Evolutionary conservation across 257 asterid species (phyloP).

Genomic region (Penstemon eatonii): DNA sequence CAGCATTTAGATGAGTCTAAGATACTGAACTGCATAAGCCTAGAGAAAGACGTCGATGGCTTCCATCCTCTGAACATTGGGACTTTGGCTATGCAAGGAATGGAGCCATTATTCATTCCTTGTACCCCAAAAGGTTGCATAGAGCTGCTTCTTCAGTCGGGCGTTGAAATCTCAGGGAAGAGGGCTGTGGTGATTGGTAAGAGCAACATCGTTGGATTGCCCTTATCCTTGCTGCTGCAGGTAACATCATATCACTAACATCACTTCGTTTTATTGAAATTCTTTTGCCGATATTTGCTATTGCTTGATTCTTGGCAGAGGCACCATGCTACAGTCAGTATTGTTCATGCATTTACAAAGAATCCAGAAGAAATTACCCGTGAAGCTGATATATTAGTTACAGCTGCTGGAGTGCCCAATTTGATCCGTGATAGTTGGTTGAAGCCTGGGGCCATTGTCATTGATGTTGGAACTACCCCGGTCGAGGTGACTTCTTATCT

Average conservation of each 20-base stretch:
- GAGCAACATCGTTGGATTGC: slow-evolving; percentile 94
- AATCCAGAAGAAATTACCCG: slow-evolving; percentile 66
- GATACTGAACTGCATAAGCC: slow-evolving; percentile 47
- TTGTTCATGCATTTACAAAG: slow-evolving; percentile 59
- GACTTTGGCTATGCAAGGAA: slow-evolving; percentile 62
- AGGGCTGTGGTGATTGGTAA: slow-evolving; percentile 72
- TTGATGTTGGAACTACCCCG: slow-evolving; percentile 88
- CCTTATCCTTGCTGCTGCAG: slow-evolving; percentile 75
- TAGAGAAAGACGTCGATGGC: slow-evolving; percentile 72
- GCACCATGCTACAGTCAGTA: slow-evolving; percentile 86
- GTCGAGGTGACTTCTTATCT: slow-evolving; percentile 52
- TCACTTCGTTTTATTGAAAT: slow-evolving; percentile 11
- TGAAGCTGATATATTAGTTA: slow-evolving; percentile 80
- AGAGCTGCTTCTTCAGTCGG: slow-evolving; percentile 65
- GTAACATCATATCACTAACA: slow-evolving; percentile 31
- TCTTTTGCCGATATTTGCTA: slow-evolving; percentile 16
- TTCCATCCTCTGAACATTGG: slow-evolving; percentile 74
- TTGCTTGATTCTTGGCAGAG: slow-evolving; percentile 50
- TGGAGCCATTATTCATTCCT: slow-evolving; percentile 69
- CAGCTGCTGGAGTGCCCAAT: slow-evolving; percentile 88
- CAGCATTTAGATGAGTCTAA: slow-evolving; percentile 63
- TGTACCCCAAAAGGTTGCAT: slow-evolving; percentile 76
- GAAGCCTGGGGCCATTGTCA: slow-evolving; percentile 81
- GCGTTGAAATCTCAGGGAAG: slow-evolving; percentile 58
- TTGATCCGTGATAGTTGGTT: slow-evolving; percentile 85